Percentiles rank a stretch among this genome's conserved stretches.
Conservation (phyloP, 805 yeast species). For the Hermanozyma aechmeae region DNA sequence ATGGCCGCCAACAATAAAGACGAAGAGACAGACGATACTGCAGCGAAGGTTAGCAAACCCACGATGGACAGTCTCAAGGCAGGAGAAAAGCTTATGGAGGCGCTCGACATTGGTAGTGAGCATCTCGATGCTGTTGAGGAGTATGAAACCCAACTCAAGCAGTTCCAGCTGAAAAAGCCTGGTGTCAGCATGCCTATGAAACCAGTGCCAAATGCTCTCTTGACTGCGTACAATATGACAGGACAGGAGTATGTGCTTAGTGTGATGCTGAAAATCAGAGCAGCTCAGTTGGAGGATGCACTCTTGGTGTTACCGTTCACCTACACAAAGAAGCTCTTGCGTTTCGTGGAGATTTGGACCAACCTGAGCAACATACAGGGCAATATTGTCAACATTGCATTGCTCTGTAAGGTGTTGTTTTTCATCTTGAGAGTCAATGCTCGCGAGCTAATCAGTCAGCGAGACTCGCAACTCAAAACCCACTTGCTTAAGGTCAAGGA, state of each 20-base stretch:
- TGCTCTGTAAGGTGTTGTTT: constrained; percentile 67
- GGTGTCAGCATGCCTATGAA: constrained; percentile 40
- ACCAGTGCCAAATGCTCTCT: constrained; percentile 64
- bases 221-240: constrained; percentile 58
- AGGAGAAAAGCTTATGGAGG: constrained; percentile 89
- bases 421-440: constrained; percentile 68
- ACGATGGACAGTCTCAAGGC: constrained; percentile 89
- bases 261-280: constrained; percentile 57
- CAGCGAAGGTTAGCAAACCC: constrained; percentile 64
- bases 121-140: constrained; percentile 53
- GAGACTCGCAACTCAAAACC: constrained; percentile 51
- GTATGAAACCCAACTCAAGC: constrained; percentile 34
- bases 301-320: constrained; percentile 85
- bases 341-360: constrained; percentile 72
- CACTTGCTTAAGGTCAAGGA: constrained; percentile 56
- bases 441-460: constrained; percentile 66
- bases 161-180: constrained; percentile 30
- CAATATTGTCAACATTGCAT: constrained; percentile 44
- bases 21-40: constrained; percentile 39
- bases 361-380: constrained; percentile 26
- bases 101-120: constrained; percentile 70
- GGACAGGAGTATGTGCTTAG: constrained; percentile 78
- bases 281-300: constrained; percentile 89
- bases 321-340: constrained; percentile 59
- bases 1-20: constrained; percentile 13